Base-by-base conservation (phyloP, 2,329 filamentous ascomycete species). In the Bipolaris oryzae region DNA sequence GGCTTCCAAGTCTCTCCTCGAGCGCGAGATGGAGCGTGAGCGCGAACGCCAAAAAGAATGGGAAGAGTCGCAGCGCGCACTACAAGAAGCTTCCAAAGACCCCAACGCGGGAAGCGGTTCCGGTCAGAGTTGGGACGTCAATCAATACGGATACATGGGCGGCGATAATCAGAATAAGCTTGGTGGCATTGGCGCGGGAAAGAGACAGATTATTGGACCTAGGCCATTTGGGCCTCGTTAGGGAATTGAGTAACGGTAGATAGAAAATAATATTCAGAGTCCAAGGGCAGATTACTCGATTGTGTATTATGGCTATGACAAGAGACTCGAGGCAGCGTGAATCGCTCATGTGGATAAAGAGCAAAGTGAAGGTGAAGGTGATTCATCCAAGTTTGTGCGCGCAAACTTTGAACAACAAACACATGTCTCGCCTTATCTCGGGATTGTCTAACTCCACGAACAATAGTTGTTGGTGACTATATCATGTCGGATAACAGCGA, bases 21-120 rank as follows among this genome's bases (percentile, higher is more conserved):
- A 92, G 76, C 85, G 88, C 25, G 90, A 93, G 76, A 92, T 92
- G 88, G 89, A 93, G 74, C 81, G 89, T 72, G 90, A 93, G 75
- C 82, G 90, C 7, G 85, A 91, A 77, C 81, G 89, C 13, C 90
- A 93, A 77, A 83, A 82, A 53, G 90, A 93, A 73, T 93, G 91
- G 91, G 90, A 95, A 74, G 86, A 90, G 60, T 80, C 86, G 1
- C 91, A 94, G 75, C 81, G 86, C 68, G 85, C 85, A 62, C 84
- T 86, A 16, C 84, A 85, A 20, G 82, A 82, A 53, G 82, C 84
- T 0, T 79, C 81, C 5, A 81, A 80, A 33, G 79, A 83, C 16
- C 76, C 77, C 1, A 82, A 84, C 13, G 86, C 89, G 21, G 88
- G 88, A 0, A 84, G 86, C 39, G 87, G 86, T 0, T 85, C 85